Base-by-base conservation (phyloP, 352 stramenopile genomes). In the Blastocystis sp. region DNA sequence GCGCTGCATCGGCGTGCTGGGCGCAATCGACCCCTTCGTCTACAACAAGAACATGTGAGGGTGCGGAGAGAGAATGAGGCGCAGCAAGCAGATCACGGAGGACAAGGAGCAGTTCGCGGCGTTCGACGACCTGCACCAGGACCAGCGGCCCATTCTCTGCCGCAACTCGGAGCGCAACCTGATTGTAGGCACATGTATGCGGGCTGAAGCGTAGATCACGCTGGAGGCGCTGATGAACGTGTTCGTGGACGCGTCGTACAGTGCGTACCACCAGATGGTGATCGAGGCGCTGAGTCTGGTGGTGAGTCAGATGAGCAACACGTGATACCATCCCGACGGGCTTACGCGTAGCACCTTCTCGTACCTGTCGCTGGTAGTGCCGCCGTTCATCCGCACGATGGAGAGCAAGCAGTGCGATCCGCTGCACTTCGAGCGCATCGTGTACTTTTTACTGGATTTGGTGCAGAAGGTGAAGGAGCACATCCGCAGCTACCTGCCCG, bases 251-350 rank as follows among this genome's bases (percentile, higher is more conserved):
- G 92, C 94, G 14, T 97, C 94, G 10, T 91, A 99, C 10, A 94
- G 94, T 74, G 94, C 94, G 40, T 95, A 99, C 86, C 96, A 99
- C 89, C 93, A 96, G 38, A 96, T 96, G 81, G 95, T 98, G 28
- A 98, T 98, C 80, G 96, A 99, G 82, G 95, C 96, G 23, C 95
- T 99, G 41, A 98, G 98, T 92, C 98, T 98, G 77, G 98, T 99
- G 80, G 98, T 99, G 9, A 67, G 53, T 23, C 28, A 67, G n/a
- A 41, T 45, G 52, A 84, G 69, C 28, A 67, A 14, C 11, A 52
- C 74, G 74, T 81, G 3, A 62, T 17, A n/a, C 17, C 40, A 19
- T 62, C 9, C 45, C 92, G 96, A 98, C 89, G 95, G 93, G 62
- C 91, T 99, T 0, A 96, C 94, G 1, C 91, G 95, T 0, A 93